Base-by-base conservation (phyloP, 2,329 filamentous ascomycete species). In the Sporothrix curviconia region DNA sequence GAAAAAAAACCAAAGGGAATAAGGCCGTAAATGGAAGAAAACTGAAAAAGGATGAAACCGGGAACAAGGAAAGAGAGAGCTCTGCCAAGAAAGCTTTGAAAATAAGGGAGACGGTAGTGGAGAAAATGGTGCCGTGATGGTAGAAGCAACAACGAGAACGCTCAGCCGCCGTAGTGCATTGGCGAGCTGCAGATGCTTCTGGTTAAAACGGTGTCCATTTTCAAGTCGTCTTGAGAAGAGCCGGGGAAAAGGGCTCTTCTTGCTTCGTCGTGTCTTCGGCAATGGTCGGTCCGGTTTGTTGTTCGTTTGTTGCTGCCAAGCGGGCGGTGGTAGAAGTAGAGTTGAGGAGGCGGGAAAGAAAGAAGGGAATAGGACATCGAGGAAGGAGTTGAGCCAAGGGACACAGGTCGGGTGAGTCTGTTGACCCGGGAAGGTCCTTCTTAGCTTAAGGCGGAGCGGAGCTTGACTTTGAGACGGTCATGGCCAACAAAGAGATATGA, bases 401-500 rank as follows among this genome's bases (percentile, higher is more conserved):
- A 30, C 32, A 25, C 39, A 36, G 28, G 19, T 22, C 49, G 32
- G 49, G 37, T 39, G 19, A 28, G 34, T 56, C 37, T 8, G 47
- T 28, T 40, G 42, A 22, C 40, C 24, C 49, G 37, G 28, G 7
- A 28, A 40, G 34, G 34, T 51, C 34, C 22, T 39, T 19, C 49
- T 32, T 17, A 36, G 47, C 30, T 54, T 30, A 43, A 11, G 65
- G 59, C 42, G 71, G 70, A 58, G 72, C 69, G 44, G 72, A 74
- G 42, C 68, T 70, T 58, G 72, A 71, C 64, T 71, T n/a, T 68
- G 61, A 71, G 67, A 59, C 71, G 71, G 64, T 74, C 70, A 60
- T 78, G 71, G 62, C 74, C 73, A 60, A 74, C 72, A 58, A 81
- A 71, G 63, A 80, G 71, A 61, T 74, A 70, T 44, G 78, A 76